phyloP scores from a whole-genome alignment of 805 yeast genomes.

The Helenozyma rhizophorensis region DNA sequence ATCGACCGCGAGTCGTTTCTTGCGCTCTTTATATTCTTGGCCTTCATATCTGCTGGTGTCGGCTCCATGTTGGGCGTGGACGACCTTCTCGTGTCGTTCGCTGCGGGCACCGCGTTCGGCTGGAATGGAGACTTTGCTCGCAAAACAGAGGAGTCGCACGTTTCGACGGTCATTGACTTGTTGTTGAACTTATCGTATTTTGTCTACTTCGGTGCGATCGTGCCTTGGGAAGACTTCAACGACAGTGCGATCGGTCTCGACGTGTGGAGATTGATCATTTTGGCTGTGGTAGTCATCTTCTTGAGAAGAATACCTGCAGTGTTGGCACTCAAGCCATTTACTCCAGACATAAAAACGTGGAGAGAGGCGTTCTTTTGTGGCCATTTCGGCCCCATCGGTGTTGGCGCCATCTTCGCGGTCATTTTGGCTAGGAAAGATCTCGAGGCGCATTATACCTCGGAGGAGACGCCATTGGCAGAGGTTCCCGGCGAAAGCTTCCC shows the following conservation, averaged over 20 bases:
- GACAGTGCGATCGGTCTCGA: slow-evolving; percentile 54
- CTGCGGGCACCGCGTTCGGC: slow-evolving; percentile 90
- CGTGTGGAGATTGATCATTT: slow-evolving; percentile 74
- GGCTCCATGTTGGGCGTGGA: slow-evolving; percentile 87
- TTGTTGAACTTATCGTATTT: slow-evolving; percentile 80
- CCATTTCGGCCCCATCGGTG: slow-evolving; percentile 95
- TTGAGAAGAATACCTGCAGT: slow-evolving; percentile 84
- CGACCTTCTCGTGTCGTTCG: slow-evolving; percentile 82
- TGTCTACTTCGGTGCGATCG: slow-evolving; percentile 84
- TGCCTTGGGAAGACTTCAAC: slow-evolving; percentile 85
- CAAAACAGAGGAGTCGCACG: slow-evolving; percentile 79
- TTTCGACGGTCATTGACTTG: slow-evolving; percentile 86
- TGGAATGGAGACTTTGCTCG: slow-evolving; percentile 91
- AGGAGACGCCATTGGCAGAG: slow-evolving; percentile 52
- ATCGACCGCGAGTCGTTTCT: slow-evolving; percentile 88
- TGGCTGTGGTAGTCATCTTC: slow-evolving; percentile 70
- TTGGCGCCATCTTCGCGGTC: slow-evolving; percentile 85
- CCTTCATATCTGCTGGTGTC: slow-evolving; percentile 82
- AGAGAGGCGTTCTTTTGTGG: slow-evolving; percentile 93
- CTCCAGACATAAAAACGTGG: slow-evolving; percentile 88
- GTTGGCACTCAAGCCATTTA: slow-evolving; percentile 64
- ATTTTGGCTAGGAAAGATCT: slow-evolving; percentile 71
- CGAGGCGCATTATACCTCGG: slow-evolving; percentile 48
- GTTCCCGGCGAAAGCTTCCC: slow-evolving; percentile 45
- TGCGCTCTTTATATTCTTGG: slow-evolving; percentile 76